Conservation (phyloP, 169 alveolate species). For the Eimeria praecox region DNA sequence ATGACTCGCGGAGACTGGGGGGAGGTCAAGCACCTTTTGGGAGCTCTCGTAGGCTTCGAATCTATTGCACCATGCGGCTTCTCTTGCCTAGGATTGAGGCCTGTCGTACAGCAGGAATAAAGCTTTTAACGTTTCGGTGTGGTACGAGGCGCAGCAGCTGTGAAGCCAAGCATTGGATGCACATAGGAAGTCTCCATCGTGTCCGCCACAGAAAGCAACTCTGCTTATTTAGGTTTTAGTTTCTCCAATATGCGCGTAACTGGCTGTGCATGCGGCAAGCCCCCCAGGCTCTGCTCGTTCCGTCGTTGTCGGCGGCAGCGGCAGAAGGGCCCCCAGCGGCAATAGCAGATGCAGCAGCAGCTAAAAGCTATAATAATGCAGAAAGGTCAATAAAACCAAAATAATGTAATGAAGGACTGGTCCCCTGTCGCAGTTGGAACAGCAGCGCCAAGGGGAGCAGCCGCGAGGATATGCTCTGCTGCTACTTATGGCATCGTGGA, state of each 20-base stretch:
- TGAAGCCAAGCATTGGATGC: background rate
- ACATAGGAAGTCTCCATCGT: background rate
- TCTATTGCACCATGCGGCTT: background rate
- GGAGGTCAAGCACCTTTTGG: background rate
- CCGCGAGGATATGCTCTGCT: constrained; percentile 31
- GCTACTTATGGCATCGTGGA: background rate
- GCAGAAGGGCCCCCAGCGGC: constrained; percentile 36
- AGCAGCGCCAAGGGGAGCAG: constrained; percentile 29
- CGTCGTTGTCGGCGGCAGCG: constrained; percentile 61
- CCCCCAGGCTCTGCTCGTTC: constrained; percentile 54
- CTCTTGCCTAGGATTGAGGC: background rate
- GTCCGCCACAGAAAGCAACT: background rate
- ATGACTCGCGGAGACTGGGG: background rate
- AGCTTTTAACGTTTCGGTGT: background rate
- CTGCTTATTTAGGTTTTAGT: background rate
- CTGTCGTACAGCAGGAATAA: background rate
- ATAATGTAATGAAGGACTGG: background rate
- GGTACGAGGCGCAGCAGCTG: background rate
- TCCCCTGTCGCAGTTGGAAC: background rate
- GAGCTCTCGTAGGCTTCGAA: background rate
- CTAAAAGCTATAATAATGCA: background rate
- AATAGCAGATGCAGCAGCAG: background rate
- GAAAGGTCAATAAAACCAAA: background rate
- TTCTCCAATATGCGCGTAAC: background rate
- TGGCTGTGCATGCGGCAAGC: constrained; percentile 62